Percentiles rank a stretch among this genome's conserved stretches.
phyloP scores from a whole-genome alignment of 306 rosid genomes.

The Ochetophila trinervis region DNA sequence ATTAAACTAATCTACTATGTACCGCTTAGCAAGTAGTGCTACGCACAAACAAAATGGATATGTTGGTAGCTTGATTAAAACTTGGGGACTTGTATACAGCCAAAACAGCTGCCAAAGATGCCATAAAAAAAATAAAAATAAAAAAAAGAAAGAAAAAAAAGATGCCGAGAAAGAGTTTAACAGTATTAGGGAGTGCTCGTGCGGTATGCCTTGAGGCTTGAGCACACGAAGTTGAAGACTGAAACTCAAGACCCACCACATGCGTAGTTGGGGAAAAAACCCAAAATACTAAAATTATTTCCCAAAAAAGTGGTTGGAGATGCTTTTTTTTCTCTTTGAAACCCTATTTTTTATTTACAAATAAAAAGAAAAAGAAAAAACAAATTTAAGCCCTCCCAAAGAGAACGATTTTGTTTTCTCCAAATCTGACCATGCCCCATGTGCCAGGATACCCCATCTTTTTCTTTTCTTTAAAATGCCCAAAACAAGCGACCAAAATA shows the following conservation, averaged over 20 bases:
- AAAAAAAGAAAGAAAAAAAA: too few species aligned
- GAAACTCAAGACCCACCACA: slow-evolving; percentile 16
- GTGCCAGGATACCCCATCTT: slow-evolving; percentile 63
- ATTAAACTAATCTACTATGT: too few species aligned
- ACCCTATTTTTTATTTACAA: neutral
- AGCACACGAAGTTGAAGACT: slow-evolving; percentile 14
- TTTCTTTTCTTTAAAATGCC: slow-evolving; percentile 25
- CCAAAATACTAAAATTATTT: slow-evolving; percentile 1
- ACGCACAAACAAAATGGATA: too few species aligned
- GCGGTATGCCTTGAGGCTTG: slow-evolving; percentile 11
- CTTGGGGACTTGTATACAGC: too few species aligned
- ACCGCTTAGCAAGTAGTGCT: too few species aligned
- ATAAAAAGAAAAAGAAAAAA: neutral
- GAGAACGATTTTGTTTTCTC: slow-evolving; percentile 39
- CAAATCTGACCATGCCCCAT: slow-evolving; percentile 70
- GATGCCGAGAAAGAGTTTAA: neutral
- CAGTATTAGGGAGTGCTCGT: slow-evolving; percentile 11
- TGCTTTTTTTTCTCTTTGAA: slow-evolving; percentile 9
- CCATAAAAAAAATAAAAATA: neutral
- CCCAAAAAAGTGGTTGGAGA: slow-evolving; percentile 27
- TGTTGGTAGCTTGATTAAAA: too few species aligned
- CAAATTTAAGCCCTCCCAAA: slow-evolving; percentile 14
- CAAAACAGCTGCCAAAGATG: too few species aligned
- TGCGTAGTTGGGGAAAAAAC: slow-evolving; percentile 11
- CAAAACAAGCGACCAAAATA: slow-evolving; percentile 43